Evolutionary conservation across 2,329 filamentous ascomycete species (phyloP).

Genomic region (Phaeomoniella chlamydospora): DNA sequence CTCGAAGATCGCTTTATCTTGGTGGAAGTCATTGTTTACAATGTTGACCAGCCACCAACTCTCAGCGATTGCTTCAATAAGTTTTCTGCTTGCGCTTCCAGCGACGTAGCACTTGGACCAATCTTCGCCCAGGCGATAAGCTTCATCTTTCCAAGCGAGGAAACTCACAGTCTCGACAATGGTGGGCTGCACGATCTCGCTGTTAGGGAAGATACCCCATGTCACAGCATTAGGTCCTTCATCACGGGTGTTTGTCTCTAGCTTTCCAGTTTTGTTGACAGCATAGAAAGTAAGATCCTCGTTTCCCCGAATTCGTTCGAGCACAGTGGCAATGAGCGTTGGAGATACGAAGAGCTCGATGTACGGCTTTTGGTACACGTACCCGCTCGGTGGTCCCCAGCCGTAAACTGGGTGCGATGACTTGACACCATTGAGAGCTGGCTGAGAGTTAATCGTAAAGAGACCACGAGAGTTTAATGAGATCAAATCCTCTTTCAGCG

Average conservation of each 20-base stretch:
- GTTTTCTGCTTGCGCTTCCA: conserved; percentile 57
- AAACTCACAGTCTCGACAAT: conserved; percentile 97
- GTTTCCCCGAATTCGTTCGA: conserved; percentile 61
- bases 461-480: conserved; percentile 74
- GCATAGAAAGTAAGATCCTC: conserved; percentile 87
- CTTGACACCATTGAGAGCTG: conserved; percentile 79
- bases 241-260: conserved; percentile 70
- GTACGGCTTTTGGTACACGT: conserved; percentile 97
- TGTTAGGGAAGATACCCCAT: conserved; percentile 97
- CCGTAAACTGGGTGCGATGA: conserved; percentile 78
- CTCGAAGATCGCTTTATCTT: conserved; percentile 65
- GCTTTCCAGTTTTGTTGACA: conserved; percentile 66
- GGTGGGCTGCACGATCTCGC: conserved; percentile 99
- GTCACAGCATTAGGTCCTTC: conserved; percentile 96
- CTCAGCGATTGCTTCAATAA: conserved; percentile 75
- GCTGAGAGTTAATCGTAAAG: conserved; percentile 94
- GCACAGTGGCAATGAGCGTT: conserved; percentile 60
- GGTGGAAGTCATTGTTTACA: conserved; percentile 96
- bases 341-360: conserved; percentile 81
- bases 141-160: conserved; percentile 96
- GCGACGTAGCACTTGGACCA: conserved; percentile 86
- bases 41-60: conserved; percentile 93
- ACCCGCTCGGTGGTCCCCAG: conserved; percentile 90
- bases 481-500: conserved; percentile 63
- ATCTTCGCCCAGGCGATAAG: conserved; percentile 79